Percentiles rank a stretch among this genome's conserved stretches.
phyloP scores from a whole-genome alignment of 2,329 filamentous ascomycete species.

The Botrytis hyacinthi region DNA sequence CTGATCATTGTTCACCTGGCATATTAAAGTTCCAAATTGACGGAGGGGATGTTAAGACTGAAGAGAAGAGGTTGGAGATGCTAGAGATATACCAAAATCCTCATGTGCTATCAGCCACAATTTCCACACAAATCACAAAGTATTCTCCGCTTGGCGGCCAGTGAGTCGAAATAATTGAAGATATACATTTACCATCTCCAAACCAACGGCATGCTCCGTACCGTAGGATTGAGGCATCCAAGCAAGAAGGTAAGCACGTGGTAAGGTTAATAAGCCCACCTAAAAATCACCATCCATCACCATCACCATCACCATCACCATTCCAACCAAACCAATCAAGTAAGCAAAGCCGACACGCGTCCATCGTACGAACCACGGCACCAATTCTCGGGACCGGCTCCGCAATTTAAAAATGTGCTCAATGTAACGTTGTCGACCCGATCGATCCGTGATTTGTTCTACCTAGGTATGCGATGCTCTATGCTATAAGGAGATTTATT shows the following conservation, averaged over 20 bases:
- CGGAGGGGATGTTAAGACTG: background rate
- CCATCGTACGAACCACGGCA: background rate
- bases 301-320: background rate
- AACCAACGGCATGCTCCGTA: background rate
- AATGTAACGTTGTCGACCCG: conserved; percentile 4
- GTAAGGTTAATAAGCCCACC: background rate
- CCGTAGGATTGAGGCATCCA: background rate
- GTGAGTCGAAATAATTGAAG: background rate
- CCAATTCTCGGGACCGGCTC: background rate
- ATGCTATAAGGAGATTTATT: background rate
- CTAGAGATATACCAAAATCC: background rate
- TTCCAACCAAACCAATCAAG: background rate
- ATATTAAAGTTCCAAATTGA: background rate
- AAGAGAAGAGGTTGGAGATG: background rate
- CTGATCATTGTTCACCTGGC: background rate
- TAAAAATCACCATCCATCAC: background rate
- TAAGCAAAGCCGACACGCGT: background rate
- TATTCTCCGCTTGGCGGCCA: background rate
- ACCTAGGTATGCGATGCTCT: background rate
- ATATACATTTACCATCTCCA: background rate
- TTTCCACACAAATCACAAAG: background rate
- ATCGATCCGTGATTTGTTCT: background rate
- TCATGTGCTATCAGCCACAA: background rate
- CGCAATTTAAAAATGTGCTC: background rate
- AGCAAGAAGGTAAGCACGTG: background rate